phyloP scores from a whole-genome alignment of 2,329 filamentous ascomycete genomes.

The Grosmannia clavigera region DNA sequence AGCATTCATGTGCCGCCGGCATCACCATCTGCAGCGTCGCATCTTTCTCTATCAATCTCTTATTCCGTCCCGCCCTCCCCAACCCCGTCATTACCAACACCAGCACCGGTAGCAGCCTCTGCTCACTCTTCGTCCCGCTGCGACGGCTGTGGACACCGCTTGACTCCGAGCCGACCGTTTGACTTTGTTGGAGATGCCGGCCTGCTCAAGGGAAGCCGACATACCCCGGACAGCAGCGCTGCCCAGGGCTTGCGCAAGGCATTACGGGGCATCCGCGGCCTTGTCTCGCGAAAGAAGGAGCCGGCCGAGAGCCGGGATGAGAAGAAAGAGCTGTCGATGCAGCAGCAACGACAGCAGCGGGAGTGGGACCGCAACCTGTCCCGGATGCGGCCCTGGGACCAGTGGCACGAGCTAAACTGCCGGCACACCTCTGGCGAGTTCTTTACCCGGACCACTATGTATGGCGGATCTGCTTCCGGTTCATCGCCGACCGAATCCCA shows the following conservation, averaged over 20 bases:
- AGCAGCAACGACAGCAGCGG: conserved; percentile 2
- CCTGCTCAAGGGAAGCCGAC: background rate
- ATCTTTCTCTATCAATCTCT: background rate
- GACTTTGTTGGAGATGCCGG: background rate
- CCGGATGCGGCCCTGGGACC: conserved; percentile 4
- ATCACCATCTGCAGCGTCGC: background rate
- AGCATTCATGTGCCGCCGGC: background rate
- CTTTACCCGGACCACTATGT: conserved; percentile 9
- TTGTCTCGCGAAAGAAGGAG: conserved; percentile 3
- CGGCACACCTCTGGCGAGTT: background rate
- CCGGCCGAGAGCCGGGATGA: background rate
- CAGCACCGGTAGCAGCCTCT: background rate
- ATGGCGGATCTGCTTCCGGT: background rate
- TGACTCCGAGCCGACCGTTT: conserved; percentile 4
- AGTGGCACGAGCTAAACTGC: conserved; percentile 10
- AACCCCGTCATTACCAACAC: background rate
- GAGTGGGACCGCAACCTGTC: background rate
- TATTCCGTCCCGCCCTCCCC: background rate
- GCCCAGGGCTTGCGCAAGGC: conserved; percentile 5
- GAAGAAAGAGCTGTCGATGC: background rate
- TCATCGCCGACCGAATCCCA: background rate
- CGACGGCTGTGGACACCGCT: background rate
- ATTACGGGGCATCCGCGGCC: conserved; percentile 5
- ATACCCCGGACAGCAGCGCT: background rate
- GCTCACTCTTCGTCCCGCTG: background rate